Evolutionary conservation across 2,329 filamentous ascomycete genomes (phyloP), one percentile per base, ranked within the genome.

Genomic region (Colletotrichum tanaceti): DNA sequence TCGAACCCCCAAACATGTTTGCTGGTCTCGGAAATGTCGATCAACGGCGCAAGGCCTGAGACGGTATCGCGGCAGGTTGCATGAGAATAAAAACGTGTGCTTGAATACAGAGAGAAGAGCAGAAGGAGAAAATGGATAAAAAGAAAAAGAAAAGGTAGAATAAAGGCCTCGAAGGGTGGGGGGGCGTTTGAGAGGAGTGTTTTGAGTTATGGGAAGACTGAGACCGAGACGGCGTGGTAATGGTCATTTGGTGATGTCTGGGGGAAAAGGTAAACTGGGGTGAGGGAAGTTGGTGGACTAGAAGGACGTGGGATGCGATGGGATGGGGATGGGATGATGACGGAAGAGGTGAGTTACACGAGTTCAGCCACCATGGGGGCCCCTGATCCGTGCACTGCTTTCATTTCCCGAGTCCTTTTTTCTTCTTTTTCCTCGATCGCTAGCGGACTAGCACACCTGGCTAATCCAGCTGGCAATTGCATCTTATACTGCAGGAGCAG

Each of bases 1-100:
- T 82, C 72, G 84, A 84, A 73, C 81, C 74, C 72, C 79, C 82
- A 77, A 87, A 87, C 85, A 86, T 85, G 72, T 70, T 72, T 85
- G 72, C 70, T 71, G 32, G 44, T 62, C 38, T 62, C 50, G 58
- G 32, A 14, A 49, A 64, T 50, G 59, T 59, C 58, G 41, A 68
- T 70, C 63, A 70, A 65, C 52, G 68, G 65, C 65, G 65, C 68
- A 73, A 68, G 61, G 74, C 73, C 74, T 71, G 54, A 59, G 68
- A n/a, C 52, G 57, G 53, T 68, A 70, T 73, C 73, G 75, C 76
- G 10, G 73, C 65, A 58, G 63, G 64, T 63, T 53, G 67, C 67
- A 70, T 67, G 43, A 43, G 39, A 52, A 53, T 20, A 20, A 41
- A 57, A 28, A 20, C n/a, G 9, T 49, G 13, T 24, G 52, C n/a